A percentile compares a stretch with the other conserved stretches of the same genome.
Conservation (phyloP, 345 rosid genomes). For the Pistacia atlantica region DNA sequence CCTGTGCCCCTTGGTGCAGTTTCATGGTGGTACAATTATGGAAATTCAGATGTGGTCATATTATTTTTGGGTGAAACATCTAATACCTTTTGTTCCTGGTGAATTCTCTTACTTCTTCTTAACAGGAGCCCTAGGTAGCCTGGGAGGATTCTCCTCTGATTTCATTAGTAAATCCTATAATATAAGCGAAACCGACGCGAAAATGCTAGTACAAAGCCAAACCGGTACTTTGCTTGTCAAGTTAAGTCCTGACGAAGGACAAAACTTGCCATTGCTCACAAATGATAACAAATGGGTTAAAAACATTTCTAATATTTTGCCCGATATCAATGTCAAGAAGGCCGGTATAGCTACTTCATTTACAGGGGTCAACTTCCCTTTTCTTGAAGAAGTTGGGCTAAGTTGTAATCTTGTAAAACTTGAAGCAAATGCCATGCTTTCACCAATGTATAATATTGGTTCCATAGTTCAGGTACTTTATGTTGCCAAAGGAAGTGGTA, state of each 20-base stretch:
- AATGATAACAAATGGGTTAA: too few species aligned
- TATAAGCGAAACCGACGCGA: slow-evolving; percentile 15
- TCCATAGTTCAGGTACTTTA: slow-evolving; percentile 2
- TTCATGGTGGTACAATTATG: slow-evolving; percentile 41
- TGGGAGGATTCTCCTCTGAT: slow-evolving; percentile 34
- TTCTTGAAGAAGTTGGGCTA: slow-evolving; percentile 32
- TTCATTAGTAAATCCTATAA: slow-evolving; percentile 17
- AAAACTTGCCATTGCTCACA: neutral
- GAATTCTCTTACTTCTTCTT: slow-evolving; percentile 35
- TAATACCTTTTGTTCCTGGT: slow-evolving; percentile 16
- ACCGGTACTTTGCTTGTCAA: slow-evolving; percentile 20
- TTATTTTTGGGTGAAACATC: too few species aligned
- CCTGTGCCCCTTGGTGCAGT: slow-evolving; percentile 25
- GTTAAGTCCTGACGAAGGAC: slow-evolving; percentile 18
- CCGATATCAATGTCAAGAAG: too few species aligned
- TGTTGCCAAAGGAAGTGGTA: slow-evolving; percentile 26
- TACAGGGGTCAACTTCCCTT: slow-evolving; percentile 8
- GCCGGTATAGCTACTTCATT: slow-evolving; percentile 1
- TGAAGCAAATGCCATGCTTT: slow-evolving; percentile 24
- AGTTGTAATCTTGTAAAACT: slow-evolving; percentile 14
- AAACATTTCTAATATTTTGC: too few species aligned
- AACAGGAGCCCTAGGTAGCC: slow-evolving; percentile 20
- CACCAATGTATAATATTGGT: slow-evolving; percentile 14
- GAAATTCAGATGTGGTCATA: too few species aligned
- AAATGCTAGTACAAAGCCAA: slow-evolving; percentile 25